Base-by-base conservation (phyloP, 75 land plant species). In the Cunninghamia lanceolata region DNA sequence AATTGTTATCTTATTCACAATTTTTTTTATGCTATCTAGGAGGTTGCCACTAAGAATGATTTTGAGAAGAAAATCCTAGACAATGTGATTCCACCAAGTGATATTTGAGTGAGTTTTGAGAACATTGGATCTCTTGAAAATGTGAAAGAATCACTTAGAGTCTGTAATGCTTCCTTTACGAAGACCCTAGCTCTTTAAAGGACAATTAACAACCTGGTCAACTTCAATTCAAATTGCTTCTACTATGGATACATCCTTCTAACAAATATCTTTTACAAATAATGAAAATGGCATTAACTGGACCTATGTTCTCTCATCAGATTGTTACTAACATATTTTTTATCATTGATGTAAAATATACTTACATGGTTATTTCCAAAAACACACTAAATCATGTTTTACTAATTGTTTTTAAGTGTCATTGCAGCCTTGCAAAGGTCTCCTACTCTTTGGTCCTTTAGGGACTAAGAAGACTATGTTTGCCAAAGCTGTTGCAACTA, bases 91-190 rank as follows among this genome's bases (percentile, higher is more conserved):
- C 97, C 97, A 38, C 94, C 97, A 9, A 92, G 83, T 88, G 96
- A 95, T 73, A 93, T 97, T 89, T 97, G 99, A 52, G 96, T 95
- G 74, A 94, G 91, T 30, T 97, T 97, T 90, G 94, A 94, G 85
- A 95, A 97, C 86, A 97, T 97, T 90, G 97, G 99, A 38, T 97
- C 97, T 25, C 73, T 97, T 14, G 99, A 97, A 77, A 93, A 92
- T 89, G 97, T 94, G 59, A 97, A 97, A 85, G 95, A 95, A 21
- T 93, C 99, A 19, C 86, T 97, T 85, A 93, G 93, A 97, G 85
- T 85, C 95, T 77, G 99, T 97, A 71, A 97, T 97, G 97, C 95
- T 97, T 89, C 99, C 99, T 38, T 87, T 97, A 82, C 97, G 94
- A 76, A 90, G 99, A 84, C 99, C 97, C n/a, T 97, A 97, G 74